Percentiles rank a stretch among this genome's conserved stretches.
Evolutionary conservation across 495 filamentous ascomycete genomes (phyloP).

Genomic region (Podospora fimiseda): DNA sequence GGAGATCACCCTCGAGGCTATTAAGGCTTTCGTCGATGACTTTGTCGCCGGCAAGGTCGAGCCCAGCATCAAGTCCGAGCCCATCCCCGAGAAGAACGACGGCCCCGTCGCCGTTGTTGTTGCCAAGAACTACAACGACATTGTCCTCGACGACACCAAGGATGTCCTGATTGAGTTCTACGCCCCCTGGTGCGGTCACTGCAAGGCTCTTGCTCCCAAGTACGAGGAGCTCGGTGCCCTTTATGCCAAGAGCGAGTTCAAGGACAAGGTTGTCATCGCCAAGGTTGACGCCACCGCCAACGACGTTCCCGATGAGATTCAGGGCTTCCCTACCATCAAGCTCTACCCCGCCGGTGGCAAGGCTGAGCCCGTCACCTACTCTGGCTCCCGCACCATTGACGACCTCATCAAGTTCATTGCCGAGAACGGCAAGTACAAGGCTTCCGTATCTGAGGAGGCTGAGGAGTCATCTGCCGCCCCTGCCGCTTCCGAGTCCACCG

Average conservation of each 20-base stretch:
- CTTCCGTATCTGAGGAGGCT: slow-evolving; percentile 47
- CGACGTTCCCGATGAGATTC: slow-evolving; percentile 93
- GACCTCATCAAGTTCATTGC: slow-evolving; percentile 90
- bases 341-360: slow-evolving; percentile 90
- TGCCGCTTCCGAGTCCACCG: slow-evolving; percentile 33
- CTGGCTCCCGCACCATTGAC: slow-evolving; percentile 82
- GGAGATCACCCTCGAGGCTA: slow-evolving; percentile 65
- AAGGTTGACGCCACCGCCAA: slow-evolving; percentile 98
- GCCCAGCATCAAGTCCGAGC: slow-evolving; percentile 96
- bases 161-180: slow-evolving; percentile 98
- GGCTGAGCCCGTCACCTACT: slow-evolving; percentile 76
- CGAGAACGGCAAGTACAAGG: slow-evolving; percentile 88
- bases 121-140: slow-evolving; percentile 86
- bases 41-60: slow-evolving; percentile 84
- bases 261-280: slow-evolving; percentile 82
- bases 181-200: slow-evolving; percentile 98
- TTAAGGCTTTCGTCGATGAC: slow-evolving; percentile 80
- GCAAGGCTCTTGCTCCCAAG: slow-evolving; percentile 88
- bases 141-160: slow-evolving; percentile 90
- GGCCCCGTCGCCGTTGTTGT: slow-evolving; percentile 84
- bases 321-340: slow-evolving; percentile 99
- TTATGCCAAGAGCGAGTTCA: slow-evolving; percentile 66
- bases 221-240: slow-evolving; percentile 84
- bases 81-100: slow-evolving; percentile 91
- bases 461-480: slow-evolving; percentile 51